phyloP scores from a whole-genome alignment of 352 stramenopile genomes.

The Hyaloperonospora arabidopsidis region DNA sequence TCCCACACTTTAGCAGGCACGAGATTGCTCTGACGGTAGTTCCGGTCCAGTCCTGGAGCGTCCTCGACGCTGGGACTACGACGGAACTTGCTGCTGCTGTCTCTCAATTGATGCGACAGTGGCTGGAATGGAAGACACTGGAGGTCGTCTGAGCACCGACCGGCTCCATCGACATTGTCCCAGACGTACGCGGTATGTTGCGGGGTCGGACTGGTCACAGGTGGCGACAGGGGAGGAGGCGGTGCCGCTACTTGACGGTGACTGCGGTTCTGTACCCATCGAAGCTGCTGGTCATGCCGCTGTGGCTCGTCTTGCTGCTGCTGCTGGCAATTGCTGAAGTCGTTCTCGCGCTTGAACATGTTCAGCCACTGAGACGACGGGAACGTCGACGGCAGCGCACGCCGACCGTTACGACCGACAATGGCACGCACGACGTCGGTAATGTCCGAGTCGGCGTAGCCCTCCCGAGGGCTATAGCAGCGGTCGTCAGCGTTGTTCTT shows the following conservation, averaged over 20 bases:
- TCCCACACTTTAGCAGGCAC: constrained; percentile 58
- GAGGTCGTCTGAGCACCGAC: not conserved
- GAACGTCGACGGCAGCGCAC: constrained; percentile 38
- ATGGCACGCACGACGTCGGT: constrained; percentile 54
- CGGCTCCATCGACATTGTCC: constrained; percentile 7
- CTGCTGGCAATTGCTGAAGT: constrained; percentile 23
- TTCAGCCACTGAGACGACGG: constrained; percentile 41
- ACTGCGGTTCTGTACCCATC: constrained; percentile 15
- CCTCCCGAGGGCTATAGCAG: constrained; percentile 23
- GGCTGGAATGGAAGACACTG: constrained; percentile 10
- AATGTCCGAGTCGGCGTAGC: constrained; percentile 44
- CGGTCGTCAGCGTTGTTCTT: constrained; percentile 14
- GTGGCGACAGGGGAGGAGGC: constrained; percentile 12
- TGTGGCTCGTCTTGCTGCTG: constrained; percentile 16
- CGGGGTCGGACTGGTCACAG: constrained; percentile 7
- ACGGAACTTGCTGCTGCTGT: constrained; percentile 12
- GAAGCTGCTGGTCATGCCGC: constrained; percentile 9
- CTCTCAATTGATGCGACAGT: constrained; percentile 5
- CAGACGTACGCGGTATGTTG: constrained; percentile 11
- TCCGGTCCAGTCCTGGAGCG: constrained; percentile 17
- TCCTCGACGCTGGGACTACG: constrained; percentile 17
- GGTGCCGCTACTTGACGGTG: constrained; percentile 19
- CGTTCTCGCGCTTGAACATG: constrained; percentile 50
- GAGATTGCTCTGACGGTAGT: constrained; percentile 47
- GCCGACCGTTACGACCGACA: constrained; percentile 33